phyloP scores from a whole-genome alignment of 192 early-diverging fungal genomes.

The Phycomyces blakesleeanus region DNA sequence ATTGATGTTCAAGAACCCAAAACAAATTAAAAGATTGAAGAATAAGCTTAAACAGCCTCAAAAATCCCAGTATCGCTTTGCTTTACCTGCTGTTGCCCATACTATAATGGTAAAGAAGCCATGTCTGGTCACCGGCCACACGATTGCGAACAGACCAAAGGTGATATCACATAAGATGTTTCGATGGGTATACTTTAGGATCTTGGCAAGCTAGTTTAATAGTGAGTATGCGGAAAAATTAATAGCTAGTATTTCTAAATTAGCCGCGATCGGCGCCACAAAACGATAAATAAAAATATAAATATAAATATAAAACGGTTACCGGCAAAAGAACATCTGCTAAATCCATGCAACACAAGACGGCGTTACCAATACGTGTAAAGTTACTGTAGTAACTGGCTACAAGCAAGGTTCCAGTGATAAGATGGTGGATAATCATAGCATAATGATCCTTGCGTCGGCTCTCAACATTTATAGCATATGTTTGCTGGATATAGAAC shows the following conservation, averaged over 20 bases:
- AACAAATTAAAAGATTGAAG: too few relatives aligned
- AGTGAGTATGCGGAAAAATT: not conserved
- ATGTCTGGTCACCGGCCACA: slow-evolving; percentile 76
- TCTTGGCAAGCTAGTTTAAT: slow-evolving; percentile 72
- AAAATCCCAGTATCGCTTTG: too few relatives aligned
- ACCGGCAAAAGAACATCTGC: slow-evolving; percentile 71
- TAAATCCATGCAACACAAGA: slow-evolving; percentile 72
- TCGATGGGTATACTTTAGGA: slow-evolving; percentile 65
- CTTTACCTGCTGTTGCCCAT: slow-evolving; percentile 46
- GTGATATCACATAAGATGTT: slow-evolving; percentile 56
- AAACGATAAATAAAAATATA: too few relatives aligned
- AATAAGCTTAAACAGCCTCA: too few relatives aligned
- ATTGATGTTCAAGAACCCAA: not conserved
- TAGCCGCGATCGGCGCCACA: not conserved
- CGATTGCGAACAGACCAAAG: slow-evolving; percentile 71
- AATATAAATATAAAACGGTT: too few relatives aligned
- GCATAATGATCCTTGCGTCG: slow-evolving; percentile 65
- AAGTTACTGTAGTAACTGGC: slow-evolving; percentile 62
- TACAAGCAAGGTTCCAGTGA: slow-evolving; percentile 63
- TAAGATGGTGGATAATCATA: slow-evolving; percentile 69
- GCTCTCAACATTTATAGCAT: slow-evolving; percentile 68
- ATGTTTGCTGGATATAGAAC: slow-evolving; percentile 73
- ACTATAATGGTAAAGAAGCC: slow-evolving; percentile 63
- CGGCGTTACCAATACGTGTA: slow-evolving; percentile 71
- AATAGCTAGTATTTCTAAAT: not conserved